Evolutionary conservation across 2,329 filamentous ascomycete species (phyloP), one percentile per base, ranked within the genome.

Genomic region (Alternaria gansuensis): DNA sequence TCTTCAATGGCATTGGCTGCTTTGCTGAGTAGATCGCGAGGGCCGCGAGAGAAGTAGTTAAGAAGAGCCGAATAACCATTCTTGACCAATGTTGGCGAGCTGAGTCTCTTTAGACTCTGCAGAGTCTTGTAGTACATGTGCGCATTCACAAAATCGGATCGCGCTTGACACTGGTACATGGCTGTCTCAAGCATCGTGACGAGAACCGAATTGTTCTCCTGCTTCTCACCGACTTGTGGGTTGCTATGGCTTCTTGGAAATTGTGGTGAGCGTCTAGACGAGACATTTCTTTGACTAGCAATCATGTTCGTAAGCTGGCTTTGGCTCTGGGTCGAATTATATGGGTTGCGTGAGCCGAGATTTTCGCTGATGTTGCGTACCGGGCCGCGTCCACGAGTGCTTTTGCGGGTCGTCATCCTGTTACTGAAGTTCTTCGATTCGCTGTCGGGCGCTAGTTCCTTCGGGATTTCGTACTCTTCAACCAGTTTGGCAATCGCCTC

Each of bases 41-140:
- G 88, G 1, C 89, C 88, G 17, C 89, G 84, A 1, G 88, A 88
- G 78, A 92, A 90, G 76, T 94, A 87, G 77, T 91, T 86, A 59
- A 92, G 79, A 65, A 93, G 80, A 64, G 88, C 87, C 34, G 90
- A 82, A 77, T 91, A 91, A 29, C 90, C 87, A 71, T 92, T 84
- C 53, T 84, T 83, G 24, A 86, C 86, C 29, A 92, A 77, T 52
- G 76, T 88, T 6, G 85, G 81, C 14, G 85, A 88, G 40, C 81
- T 82, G 55, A 90, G 77, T 53, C 83, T 84, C 66, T 87, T 86
- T 17, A 96, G 83, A 62, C 92, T 89, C 60, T 91, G 87, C 28
- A 94, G 80, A 0, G 92, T 93, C 73, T 89, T 90, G 88, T 91
- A 94, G 80, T 94, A 97, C 51, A 91, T 84, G 67, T 96, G 91